phyloP scores from a whole-genome alignment of 1,284 basidiomycete genomes.

The Trametes pubescens region DNA sequence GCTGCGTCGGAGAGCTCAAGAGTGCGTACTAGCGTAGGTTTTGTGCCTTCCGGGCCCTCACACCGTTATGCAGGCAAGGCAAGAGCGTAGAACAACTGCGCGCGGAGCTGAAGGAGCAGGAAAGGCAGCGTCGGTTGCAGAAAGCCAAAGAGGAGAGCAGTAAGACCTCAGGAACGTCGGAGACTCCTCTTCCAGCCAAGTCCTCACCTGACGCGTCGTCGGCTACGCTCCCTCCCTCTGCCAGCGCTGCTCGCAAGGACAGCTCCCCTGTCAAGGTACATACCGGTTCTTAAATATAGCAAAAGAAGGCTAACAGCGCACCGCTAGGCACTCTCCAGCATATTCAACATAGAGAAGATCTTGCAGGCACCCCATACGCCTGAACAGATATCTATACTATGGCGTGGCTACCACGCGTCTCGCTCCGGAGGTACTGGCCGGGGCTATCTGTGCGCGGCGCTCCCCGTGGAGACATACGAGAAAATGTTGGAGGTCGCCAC shows the following conservation, averaged over 20 bases:
- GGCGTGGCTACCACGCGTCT: conserved; percentile 90
- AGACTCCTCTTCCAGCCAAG: conserved; percentile 33
- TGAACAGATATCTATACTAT: conserved; percentile 79
- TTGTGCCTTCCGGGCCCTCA: background rate
- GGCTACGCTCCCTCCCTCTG: conserved; percentile 21
- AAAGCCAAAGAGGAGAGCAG: conserved; percentile 38
- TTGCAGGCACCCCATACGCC: conserved; percentile 75
- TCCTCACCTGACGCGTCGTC: conserved; percentile 26
- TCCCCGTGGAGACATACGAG: conserved; percentile 78
- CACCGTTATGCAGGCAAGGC: conserved; percentile 34
- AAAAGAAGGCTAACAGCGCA: conserved; percentile 5
- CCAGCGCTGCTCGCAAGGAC: conserved; percentile 58
- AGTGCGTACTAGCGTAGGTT: conserved; percentile 47
- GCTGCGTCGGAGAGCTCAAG: conserved; percentile 51
- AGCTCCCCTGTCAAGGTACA: conserved; percentile 73
- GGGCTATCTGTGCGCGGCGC: conserved; percentile 83
- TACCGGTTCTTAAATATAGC: conserved; percentile 15
- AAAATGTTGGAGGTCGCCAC: conserved; percentile 71
- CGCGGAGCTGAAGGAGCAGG: conserved; percentile 42
- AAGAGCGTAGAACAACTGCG: conserved; percentile 41
- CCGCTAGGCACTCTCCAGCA: conserved; percentile 76
- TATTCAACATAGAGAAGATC: conserved; percentile 81
- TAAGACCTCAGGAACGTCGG: conserved; percentile 30
- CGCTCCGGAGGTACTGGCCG: conserved; percentile 79
- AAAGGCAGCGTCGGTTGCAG: conserved; percentile 38